phyloP scores from a whole-genome alignment of 352 stramenopile genomes.

The Phytopythium cucurbitacearum region DNA sequence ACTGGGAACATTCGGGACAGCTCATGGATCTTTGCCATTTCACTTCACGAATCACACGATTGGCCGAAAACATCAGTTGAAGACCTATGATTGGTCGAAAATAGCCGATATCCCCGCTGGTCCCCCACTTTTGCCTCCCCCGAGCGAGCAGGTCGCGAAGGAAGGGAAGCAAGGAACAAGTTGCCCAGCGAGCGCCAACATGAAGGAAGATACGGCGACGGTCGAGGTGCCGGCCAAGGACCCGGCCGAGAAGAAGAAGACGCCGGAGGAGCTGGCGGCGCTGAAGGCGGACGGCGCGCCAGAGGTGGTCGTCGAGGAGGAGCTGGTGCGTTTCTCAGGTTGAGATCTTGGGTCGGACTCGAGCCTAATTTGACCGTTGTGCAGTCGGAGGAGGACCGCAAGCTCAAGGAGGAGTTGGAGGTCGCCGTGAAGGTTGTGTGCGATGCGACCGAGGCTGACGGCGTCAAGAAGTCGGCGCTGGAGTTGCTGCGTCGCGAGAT shows the following conservation, averaged over 20 bases:
- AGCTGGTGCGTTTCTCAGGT: slow-evolving; percentile 45
- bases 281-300: slow-evolving; percentile 25
- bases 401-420: slow-evolving; percentile 92
- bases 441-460: slow-evolving; percentile 51
- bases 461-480: slow-evolving; percentile 88
- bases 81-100: no score
- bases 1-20: no score
- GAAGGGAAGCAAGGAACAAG: slow-evolving; percentile 17
- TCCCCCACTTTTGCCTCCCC: no score
- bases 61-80: no score
- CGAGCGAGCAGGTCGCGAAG: slow-evolving; percentile 5
- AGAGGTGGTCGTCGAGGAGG: slow-evolving; percentile 39
- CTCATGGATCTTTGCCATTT: no score
- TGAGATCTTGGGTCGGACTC: not conserved
- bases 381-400: slow-evolving; percentile 89
- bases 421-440: slow-evolving; percentile 78
- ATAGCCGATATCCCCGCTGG: no score
- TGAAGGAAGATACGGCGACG: slow-evolving; percentile 61
- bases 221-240: slow-evolving; percentile 61
- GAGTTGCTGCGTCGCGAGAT: slow-evolving; percentile 97
- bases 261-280: slow-evolving; percentile 11
- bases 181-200: slow-evolving; percentile 20
- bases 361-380: not conserved
- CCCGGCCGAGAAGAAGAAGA: slow-evolving; percentile 43
- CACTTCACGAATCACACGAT: no score